Percentiles rank a stretch among this genome's conserved stretches.
Conservation (phyloP, 2,329 filamentous ascomycete species). For the Lecanosticta acicola region DNA sequence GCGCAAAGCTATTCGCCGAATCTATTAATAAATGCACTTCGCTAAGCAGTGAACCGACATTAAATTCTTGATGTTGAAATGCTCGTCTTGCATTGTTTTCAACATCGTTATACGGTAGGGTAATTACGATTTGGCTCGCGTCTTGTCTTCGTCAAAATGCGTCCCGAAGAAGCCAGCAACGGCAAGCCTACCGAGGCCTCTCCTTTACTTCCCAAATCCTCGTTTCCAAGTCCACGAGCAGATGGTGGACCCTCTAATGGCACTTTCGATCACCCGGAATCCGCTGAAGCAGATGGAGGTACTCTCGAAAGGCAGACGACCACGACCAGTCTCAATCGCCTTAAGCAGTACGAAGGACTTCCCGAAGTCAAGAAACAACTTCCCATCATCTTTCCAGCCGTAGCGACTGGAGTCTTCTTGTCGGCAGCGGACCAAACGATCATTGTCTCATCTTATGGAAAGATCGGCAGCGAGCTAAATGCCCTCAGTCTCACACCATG, state of each 20-base stretch:
- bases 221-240: conserved; percentile 22
- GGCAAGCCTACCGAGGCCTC: conserved; percentile 23
- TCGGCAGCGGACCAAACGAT: conserved; percentile 71
- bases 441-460: conserved; percentile 70
- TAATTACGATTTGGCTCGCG: not conserved
- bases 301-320: conserved; percentile 34
- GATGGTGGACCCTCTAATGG: conserved; percentile 15
- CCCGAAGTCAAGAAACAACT: conserved; percentile 48
- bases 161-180: conserved; percentile 2
- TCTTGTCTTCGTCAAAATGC: conserved; percentile 1
- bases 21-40: not conserved
- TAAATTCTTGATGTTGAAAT: not conserved
- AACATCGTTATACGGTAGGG: not conserved
- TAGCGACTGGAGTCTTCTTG: conserved; percentile 63
- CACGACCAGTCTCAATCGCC: conserved; percentile 21
- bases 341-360: conserved; percentile 40
- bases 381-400: conserved; percentile 55
- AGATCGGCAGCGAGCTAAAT: conserved; percentile 68
- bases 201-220: conserved; percentile 16
- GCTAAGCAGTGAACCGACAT: not conserved
- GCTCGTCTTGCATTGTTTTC: not conserved
- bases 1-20: not conserved
- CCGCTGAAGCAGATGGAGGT: conserved; percentile 20
- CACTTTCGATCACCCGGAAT: conserved; percentile 1
- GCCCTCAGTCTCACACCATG: conserved; percentile 70